Conservation (phyloP, 1,284 basidiomycete genomes). For the Fomitopsis betulina region DNA sequence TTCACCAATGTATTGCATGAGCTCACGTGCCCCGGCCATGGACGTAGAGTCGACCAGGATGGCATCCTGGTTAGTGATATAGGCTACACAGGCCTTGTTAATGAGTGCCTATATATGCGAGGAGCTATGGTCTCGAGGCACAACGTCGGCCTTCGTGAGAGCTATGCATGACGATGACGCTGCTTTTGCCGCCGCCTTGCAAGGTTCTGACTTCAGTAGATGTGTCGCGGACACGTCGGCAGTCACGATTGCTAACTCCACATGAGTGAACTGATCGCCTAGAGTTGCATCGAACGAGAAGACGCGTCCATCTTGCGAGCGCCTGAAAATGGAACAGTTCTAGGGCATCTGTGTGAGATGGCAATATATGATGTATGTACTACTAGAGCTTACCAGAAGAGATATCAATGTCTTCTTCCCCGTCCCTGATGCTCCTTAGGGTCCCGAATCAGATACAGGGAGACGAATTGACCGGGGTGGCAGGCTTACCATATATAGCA, state of each 20-base stretch:
- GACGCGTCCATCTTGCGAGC: neutral
- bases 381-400: neutral
- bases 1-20: neutral
- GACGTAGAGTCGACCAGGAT: neutral
- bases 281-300: neutral
- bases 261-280: neutral
- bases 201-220: neutral
- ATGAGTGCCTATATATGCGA: neutral
- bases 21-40: neutral
- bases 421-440: too few relatives aligned
- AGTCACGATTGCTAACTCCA: neutral
- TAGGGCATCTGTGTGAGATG: neutral
- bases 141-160: neutral
- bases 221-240: neutral
- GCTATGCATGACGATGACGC: neutral
- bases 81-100: neutral
- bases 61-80: neutral
- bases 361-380: neutral
- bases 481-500: too few relatives aligned
- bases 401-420: neutral
- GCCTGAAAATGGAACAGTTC: neutral
- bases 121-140: neutral
- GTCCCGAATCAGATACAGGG: neutral
- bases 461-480: too few relatives aligned
- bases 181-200: neutral